Conservation (phyloP, 768 basidiomycete species). For the Aureoboletus auriporus region DNA sequence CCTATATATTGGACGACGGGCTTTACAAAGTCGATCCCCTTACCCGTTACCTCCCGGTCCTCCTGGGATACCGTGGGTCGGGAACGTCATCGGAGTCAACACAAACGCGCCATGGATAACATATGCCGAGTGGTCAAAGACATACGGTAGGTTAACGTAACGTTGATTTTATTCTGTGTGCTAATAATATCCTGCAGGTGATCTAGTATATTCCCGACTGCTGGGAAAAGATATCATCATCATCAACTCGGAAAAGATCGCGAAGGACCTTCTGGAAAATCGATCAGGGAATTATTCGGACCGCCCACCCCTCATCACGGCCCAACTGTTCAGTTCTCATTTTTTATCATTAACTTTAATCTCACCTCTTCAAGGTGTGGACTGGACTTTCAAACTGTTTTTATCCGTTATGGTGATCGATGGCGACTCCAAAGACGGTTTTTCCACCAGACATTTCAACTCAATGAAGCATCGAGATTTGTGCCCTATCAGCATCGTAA, state of each 20-base stretch:
- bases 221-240: slow-evolving; percentile 20
- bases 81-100: background rate
- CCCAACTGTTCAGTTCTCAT: slow-evolving; percentile 1
- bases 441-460: slow-evolving; percentile 15
- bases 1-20: background rate
- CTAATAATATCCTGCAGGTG: background rate
- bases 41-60: slow-evolving; percentile 3
- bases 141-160: background rate
- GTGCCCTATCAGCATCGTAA: slow-evolving; percentile 25
- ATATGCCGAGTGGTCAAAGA: background rate
- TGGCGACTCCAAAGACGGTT: slow-evolving; percentile 25
- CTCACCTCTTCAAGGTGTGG: background rate
- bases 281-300: slow-evolving; percentile 36
- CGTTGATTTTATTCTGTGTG: background rate
- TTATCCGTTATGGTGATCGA: slow-evolving; percentile 19
- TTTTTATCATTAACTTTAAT: background rate
- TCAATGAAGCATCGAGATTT: slow-evolving; percentile 16
- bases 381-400: slow-evolving; percentile 13
- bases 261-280: slow-evolving; percentile 36
- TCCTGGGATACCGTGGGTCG: background rate
- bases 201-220: slow-evolving; percentile 2
- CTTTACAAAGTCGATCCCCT: background rate
- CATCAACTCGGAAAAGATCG: slow-evolving; percentile 32
- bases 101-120: background rate
- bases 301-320: slow-evolving; percentile 6